Evolutionary conservation across 148 eudicot genomes (phyloP).

Genomic region (Nyssa sinensis): DNA sequence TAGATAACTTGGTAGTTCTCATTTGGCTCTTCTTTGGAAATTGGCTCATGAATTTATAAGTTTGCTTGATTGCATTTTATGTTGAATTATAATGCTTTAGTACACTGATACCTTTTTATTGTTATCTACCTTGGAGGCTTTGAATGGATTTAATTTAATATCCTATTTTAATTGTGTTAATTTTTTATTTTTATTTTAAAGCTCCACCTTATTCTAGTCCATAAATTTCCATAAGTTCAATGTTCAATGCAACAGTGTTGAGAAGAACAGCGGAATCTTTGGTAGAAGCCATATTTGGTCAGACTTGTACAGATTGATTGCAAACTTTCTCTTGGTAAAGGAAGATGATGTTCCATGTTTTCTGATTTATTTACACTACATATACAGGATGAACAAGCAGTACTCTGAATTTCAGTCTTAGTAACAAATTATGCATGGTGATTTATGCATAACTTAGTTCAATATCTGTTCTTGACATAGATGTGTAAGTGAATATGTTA

Average conservation of each 20-base stretch:
- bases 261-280: neutral
- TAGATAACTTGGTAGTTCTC: too few species aligned
- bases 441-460: too few species aligned
- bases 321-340: neutral
- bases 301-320: neutral
- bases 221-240: neutral
- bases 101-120: neutral
- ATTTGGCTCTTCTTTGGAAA: too few species aligned
- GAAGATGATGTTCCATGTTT: neutral
- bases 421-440: too few species aligned
- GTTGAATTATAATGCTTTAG: neutral
- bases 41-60: neutral
- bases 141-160: neutral
- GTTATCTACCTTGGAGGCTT: neutral
- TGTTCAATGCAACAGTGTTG: conserved; percentile 9
- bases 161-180: too few species aligned
- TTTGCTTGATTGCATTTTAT: neutral
- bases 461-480: neutral
- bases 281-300: neutral
- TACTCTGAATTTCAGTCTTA: too few species aligned
- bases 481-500: neutral
- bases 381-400: too few species aligned
- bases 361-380: neutral
- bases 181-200: too few species aligned
- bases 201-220: neutral